phyloP scores from a whole-genome alignment of 306 rosid species.

The Albizia julibrissin region DNA sequence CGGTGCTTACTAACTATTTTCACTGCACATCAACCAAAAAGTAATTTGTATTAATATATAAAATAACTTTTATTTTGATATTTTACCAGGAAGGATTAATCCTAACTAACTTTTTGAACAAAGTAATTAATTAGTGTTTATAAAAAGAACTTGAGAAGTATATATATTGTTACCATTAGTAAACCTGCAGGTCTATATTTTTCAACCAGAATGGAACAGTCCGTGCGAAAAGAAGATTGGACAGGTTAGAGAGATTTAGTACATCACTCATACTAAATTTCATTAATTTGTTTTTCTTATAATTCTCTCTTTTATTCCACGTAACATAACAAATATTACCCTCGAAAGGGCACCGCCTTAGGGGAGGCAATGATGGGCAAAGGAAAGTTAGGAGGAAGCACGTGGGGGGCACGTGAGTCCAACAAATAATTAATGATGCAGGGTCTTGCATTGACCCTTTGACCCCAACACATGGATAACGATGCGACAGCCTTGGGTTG shows the following conservation, averaged over 20 bases:
- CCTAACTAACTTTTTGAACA: no score
- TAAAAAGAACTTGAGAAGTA: no score
- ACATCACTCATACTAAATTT: background rate
- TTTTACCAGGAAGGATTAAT: no score
- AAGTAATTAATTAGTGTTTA: no score
- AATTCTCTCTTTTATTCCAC: no score
- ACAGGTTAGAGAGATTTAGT: background rate
- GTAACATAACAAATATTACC: background rate
- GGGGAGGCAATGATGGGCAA: background rate
- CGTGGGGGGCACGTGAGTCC: background rate
- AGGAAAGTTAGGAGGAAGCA: background rate
- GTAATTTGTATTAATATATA: no score
- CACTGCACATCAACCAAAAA: background rate
- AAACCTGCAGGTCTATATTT: no score
- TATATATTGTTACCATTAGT: no score
- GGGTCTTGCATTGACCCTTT: background rate
- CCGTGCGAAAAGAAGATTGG: background rate
- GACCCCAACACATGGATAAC: background rate
- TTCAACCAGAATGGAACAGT: no score
- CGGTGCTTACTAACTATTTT: no score
- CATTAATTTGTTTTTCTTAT: no score
- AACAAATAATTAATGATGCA: background rate
- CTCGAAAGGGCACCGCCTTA: background rate
- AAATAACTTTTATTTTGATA: no score
- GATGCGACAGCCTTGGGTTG: background rate